Evolutionary conservation across 2,329 filamentous ascomycete species (phyloP).

Genomic region (Anisogramma anomala): DNA sequence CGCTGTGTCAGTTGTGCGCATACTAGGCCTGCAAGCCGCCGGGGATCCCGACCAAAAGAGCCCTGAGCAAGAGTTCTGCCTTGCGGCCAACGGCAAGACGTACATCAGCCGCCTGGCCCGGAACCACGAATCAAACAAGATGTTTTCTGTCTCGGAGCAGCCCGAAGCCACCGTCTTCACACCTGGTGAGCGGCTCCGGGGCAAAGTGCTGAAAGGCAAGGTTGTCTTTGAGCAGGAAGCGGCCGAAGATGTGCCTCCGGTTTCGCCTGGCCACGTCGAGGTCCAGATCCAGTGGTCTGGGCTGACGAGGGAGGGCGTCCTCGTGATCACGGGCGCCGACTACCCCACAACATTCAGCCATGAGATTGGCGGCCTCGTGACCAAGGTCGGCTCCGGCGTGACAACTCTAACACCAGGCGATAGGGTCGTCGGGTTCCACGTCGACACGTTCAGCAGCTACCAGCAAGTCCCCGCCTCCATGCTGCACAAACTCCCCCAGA

Average conservation of each 20-base stretch:
- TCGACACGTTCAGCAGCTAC: conserved; percentile 16
- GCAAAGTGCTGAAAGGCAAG: conserved; percentile 14
- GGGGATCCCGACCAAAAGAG: no score
- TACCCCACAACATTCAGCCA: conserved; percentile 17
- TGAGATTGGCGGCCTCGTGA: conserved; percentile 15
- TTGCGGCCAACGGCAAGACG: conserved; percentile 15
- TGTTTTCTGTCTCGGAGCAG: conserved; percentile 11
- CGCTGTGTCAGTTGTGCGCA: no score
- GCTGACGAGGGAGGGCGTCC: conserved; percentile 17
- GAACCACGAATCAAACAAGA: conserved; percentile 8
- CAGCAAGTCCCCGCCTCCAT: conserved; percentile 14
- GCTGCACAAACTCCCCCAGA: conserved; percentile 14
- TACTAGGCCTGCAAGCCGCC: no score
- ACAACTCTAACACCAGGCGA: conserved; percentile 17
- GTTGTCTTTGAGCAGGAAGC: conserved; percentile 16
- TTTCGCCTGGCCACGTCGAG: conserved; percentile 16
- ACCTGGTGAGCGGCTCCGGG: conserved; percentile 13
- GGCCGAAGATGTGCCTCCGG: not conserved
- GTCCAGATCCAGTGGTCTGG: conserved; percentile 15
- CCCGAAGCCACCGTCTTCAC: not conserved
- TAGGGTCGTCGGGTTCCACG: conserved; percentile 17
- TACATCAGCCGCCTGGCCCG: conserved; percentile 13
- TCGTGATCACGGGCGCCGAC: conserved; percentile 18
- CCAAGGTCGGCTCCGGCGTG: conserved; percentile 15
- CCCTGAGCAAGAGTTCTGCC: conserved; percentile 12